These are phyloP conservation scores for Phytophthora capsici DNA, from an alignment of 352 stramenopile species.

Conservation along the genomic window DNA sequence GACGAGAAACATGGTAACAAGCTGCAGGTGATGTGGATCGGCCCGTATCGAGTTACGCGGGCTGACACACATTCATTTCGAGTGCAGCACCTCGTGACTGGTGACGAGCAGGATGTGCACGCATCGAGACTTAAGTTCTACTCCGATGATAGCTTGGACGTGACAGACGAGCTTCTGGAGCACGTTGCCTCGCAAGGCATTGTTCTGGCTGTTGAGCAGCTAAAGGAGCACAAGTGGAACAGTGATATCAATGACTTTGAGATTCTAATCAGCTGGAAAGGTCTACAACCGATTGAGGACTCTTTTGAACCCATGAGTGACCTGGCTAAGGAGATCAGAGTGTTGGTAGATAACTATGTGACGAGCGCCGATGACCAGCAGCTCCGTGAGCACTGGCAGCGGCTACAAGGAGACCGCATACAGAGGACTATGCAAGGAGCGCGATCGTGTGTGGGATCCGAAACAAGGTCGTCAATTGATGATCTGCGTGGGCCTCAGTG, in stretches of 20 bases:
- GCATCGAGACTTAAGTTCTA: not conserved
- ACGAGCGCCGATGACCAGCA: not conserved
- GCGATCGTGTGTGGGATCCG: no score
- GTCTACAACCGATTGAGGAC: not conserved
- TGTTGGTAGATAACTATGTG: not conserved
- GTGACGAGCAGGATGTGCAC: not conserved
- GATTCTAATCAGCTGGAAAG: not conserved
- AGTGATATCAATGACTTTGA: not conserved
- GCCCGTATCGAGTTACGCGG: not conserved
- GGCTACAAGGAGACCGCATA: not conserved
- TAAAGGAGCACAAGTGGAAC: not conserved
- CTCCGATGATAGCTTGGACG: not conserved
- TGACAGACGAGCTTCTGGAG: not conserved
- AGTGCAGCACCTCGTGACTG: not conserved
- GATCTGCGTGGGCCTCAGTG: not conserved
- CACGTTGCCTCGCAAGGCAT: not conserved
- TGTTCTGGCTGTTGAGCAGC: not conserved
- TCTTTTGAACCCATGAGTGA: not conserved
- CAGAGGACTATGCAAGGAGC: no score
- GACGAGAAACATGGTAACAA: slow-evolving; percentile 1
- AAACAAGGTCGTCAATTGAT: not conserved
- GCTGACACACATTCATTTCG: not conserved
- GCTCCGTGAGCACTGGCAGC: not conserved
- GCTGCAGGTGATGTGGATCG: not conserved
- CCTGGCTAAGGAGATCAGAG: not conserved